A percentile compares a stretch with the other conserved stretches of the same genome.
These are phyloP conservation scores for Colletotrichum musicola DNA, from an alignment of 2,329 filamentous ascomycete species.

Conservation along the genomic window DNA sequence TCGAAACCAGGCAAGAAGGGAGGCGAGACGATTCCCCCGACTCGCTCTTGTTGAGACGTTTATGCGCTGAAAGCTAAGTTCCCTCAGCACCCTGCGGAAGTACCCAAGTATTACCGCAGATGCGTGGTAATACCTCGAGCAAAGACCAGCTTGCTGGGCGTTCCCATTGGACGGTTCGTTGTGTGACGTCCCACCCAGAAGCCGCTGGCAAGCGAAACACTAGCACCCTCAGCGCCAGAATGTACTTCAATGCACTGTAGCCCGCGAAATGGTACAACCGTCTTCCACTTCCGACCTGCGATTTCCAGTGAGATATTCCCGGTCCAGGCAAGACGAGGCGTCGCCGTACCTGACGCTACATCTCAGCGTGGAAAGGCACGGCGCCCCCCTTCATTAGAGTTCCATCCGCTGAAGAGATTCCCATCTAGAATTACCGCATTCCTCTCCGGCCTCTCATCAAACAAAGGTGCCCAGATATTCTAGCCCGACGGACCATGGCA, in stretches of 20 bases:
- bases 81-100: too few species aligned
- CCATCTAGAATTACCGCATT: background rate
- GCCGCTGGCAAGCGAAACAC: slow-evolving; percentile 18
- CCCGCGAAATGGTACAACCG: background rate
- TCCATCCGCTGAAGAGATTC: background rate
- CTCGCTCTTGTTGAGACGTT: slow-evolving; percentile 20
- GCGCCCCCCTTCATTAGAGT: slow-evolving; percentile 8
- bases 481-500: background rate
- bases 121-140: background rate
- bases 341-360: slow-evolving; percentile 34
- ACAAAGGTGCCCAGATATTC: background rate
- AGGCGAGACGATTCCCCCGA: slow-evolving; percentile 35
- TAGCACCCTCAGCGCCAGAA: background rate
- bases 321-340: background rate
- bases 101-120: background rate
- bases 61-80: slow-evolving; percentile 11
- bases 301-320: background rate
- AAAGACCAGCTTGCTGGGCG: too few species aligned
- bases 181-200: background rate
- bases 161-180: background rate
- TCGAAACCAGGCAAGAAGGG: slow-evolving; percentile 11
- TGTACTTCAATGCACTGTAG: background rate
- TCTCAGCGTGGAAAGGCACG: background rate
- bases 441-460: background rate
- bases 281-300: too few species aligned